phyloP scores from a whole-genome alignment of 148 eudicot species.

The Persicaria maculosa region DNA sequence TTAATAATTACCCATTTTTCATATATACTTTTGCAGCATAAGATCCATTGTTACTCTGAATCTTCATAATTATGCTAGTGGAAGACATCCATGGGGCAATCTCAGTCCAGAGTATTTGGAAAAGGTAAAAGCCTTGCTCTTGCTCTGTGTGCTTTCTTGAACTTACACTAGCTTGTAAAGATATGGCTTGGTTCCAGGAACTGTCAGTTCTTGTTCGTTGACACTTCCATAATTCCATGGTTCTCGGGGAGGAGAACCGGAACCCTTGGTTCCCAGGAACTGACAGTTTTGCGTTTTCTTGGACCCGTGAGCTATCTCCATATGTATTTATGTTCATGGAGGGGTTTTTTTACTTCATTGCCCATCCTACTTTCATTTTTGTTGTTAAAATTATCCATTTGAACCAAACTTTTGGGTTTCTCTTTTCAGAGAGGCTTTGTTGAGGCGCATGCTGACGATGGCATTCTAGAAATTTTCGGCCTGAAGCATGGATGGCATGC shows the following conservation, averaged over 20 bases:
- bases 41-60: constrained; percentile 86
- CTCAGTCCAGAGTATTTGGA: constrained; percentile 73
- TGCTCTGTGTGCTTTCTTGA: too few species aligned
- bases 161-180: too few species aligned
- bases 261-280: too few species aligned
- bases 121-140: constrained; percentile 36
- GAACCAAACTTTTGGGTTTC: background rate
- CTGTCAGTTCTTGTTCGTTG: too few species aligned
- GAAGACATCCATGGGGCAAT: constrained; percentile 96
- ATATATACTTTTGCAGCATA: constrained; percentile 39
- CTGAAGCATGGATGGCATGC: constrained; percentile 98
- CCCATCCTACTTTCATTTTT: background rate
- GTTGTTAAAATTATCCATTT: background rate
- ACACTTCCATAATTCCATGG: too few species aligned
- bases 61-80: constrained; percentile 91
- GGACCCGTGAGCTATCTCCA: too few species aligned
- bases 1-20: background rate
- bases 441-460: constrained; percentile 83
- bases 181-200: too few species aligned
- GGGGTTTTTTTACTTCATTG: background rate
- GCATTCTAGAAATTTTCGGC: constrained; percentile 75
- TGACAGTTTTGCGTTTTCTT: too few species aligned
- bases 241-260: too few species aligned
- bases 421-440: constrained; percentile 71
- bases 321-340: too few species aligned